Evolutionary conservation across 805 yeast species (phyloP).

Genomic region (Lipomyces chichibuensis): DNA sequence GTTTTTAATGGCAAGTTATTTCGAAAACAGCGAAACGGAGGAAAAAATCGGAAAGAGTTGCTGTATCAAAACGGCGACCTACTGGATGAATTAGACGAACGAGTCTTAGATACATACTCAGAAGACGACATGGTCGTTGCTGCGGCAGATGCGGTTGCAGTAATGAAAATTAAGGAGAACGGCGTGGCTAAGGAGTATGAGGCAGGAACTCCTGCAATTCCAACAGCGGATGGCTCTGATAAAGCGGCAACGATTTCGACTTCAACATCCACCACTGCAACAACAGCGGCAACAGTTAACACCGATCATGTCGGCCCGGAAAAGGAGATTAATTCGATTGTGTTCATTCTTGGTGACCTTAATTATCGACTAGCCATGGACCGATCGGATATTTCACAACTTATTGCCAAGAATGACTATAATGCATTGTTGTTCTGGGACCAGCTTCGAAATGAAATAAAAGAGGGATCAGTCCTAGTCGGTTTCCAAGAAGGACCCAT

Average conservation of each 20-base stretch:
- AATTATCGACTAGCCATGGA: slow-evolving; percentile 53
- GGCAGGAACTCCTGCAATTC: slow-evolving; percentile 2
- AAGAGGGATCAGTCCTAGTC: slow-evolving; percentile 45
- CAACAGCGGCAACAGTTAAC: slow-evolving; percentile 31
- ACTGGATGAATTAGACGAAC: slow-evolving; percentile 38
- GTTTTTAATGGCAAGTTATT: slow-evolving; percentile 25
- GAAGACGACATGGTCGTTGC: slow-evolving; percentile 22
- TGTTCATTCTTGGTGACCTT: slow-evolving; percentile 57
- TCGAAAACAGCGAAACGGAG: slow-evolving; percentile 28
- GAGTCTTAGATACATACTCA: slow-evolving; percentile 38
- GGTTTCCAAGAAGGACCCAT: slow-evolving; percentile 56
- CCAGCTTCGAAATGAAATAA: slow-evolving; percentile 48
- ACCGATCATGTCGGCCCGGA: slow-evolving; percentile 28
- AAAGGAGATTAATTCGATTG: slow-evolving; percentile 37
- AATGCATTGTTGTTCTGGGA: slow-evolving; percentile 50
- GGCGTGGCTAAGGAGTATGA: slow-evolving; percentile 25
- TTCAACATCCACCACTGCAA: slow-evolving; percentile 5
- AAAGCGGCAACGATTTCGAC: slow-evolving; percentile 24
- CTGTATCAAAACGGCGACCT: slow-evolving; percentile 41
- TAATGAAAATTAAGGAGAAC: slow-evolving; percentile 6
- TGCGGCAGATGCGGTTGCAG: slow-evolving; percentile 4
- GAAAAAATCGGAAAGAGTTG: slow-evolving; percentile 31
- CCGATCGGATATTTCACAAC: slow-evolving; percentile 41
- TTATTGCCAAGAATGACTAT: slow-evolving; percentile 43
- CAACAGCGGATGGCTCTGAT: slow-evolving; percentile 16